Base-by-base conservation (phyloP, 1,139 yeast genomes). In the Suhomyces ambrosiae region DNA sequence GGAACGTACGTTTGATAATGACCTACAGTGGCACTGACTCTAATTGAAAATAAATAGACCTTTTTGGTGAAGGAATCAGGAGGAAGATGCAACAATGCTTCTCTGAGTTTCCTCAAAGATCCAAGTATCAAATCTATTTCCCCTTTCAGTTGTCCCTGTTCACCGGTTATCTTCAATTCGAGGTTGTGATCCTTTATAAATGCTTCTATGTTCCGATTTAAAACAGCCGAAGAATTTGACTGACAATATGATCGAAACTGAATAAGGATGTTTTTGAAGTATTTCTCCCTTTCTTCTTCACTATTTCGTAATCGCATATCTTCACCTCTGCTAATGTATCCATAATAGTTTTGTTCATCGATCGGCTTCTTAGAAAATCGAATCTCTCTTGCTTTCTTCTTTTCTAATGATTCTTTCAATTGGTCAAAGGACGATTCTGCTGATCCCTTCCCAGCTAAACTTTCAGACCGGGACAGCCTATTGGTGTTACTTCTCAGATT, bases 1-100 rank as follows among this genome's bases (percentile, higher is more conserved):
- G 86, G 84, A 1, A 80, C 45, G 47, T 79, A 80, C 0, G 85
- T 74, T 43, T 78, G 80, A 47, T 76, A 74, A 45, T 76, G 77
- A 3, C 79, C 79, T 4, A 71, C 54, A 4, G 68, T 59, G 0
- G 76, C 58, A 0, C 80, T 60, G 3, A 76, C 60, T 32, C 80
- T 53, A 4, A 75, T 63, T 0, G 83, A 78, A 38, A 68, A 71
- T 30, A 79, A 42, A 46, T 69, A 76, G n/a, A 80, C 83, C 12
- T 61, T 53, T 33, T 65, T 65, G 12, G 70, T 50, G 41, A 79
- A 78, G 1, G 61, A 62, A 33, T 67, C 68, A 0, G 74, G 65
- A 7, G 47, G 44, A 5, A 48, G 35, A 35, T 52, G 54, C n/a
- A 80, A 49, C 25, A 80, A 48, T 2, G 83, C 74, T 50, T 81